Conservation (phyloP, 2,329 filamentous ascomycete genomes). For the Juglanconis sp. region DNA sequence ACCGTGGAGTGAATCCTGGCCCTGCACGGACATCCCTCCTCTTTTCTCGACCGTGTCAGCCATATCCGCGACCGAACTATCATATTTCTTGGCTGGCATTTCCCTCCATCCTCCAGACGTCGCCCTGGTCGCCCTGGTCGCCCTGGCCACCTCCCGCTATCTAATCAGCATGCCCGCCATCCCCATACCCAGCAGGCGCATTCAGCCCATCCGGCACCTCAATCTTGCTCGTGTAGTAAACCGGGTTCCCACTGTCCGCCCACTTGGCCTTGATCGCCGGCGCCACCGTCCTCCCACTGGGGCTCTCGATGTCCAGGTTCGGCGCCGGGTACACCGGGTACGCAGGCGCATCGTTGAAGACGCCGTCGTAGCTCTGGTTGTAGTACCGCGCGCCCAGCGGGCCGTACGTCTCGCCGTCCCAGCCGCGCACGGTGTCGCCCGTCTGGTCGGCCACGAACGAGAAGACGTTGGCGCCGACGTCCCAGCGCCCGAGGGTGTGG, state of each 20-base stretch:
- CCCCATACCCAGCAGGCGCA: conserved; percentile 22
- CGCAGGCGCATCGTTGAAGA: conserved; percentile 23
- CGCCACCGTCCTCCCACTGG: conserved; percentile 22
- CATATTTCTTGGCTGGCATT: neutral
- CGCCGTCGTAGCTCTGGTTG: conserved; percentile 28
- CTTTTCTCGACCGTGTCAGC: no score
- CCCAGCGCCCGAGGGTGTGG: conserved; percentile 67
- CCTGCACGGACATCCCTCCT: no score
- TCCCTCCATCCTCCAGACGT: no score
- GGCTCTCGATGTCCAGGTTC: conserved; percentile 24
- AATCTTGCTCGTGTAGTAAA: conserved; percentile 26
- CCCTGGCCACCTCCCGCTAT: neutral
- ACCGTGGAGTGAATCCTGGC: no score
- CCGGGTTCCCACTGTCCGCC: conserved; percentile 22
- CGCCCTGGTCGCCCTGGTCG: no score
- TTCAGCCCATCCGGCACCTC: conserved; percentile 28
- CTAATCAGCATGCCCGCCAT: neutral
- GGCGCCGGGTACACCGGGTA: conserved; percentile 25
- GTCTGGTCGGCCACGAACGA: conserved; percentile 58
- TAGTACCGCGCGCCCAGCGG: conserved; percentile 11
- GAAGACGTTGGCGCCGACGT: conserved; percentile 71
- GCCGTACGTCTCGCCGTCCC: conserved; percentile 11
- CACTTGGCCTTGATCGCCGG: conserved; percentile 22
- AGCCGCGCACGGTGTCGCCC: conserved; percentile 42
- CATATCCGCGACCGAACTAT: no score